Conservation (phyloP, 2,329 filamentous ascomycete species). For the Mycocentrospora acerina region DNA sequence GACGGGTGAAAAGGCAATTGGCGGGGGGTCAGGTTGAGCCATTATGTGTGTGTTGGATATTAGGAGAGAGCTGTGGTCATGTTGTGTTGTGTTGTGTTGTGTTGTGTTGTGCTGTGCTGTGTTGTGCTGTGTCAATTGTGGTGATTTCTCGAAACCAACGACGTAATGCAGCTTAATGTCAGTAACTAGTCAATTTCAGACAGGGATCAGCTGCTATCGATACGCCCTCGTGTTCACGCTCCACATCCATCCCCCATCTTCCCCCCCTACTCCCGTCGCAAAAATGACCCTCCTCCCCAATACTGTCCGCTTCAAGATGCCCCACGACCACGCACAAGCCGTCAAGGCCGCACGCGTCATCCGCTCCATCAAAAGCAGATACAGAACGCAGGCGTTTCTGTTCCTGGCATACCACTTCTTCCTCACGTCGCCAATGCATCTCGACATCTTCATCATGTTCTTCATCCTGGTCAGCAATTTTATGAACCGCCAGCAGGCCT, state of each 20-base stretch:
- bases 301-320: slow-evolving; percentile 14
- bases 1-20: too few relatives aligned
- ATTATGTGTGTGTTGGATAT: neutral
- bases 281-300: slow-evolving; percentile 17
- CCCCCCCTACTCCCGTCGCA: neutral
- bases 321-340: slow-evolving; percentile 18
- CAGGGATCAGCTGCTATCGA: slow-evolving; percentile 1
- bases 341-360: slow-evolving; percentile 26
- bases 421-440: slow-evolving; percentile 29
- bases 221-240: too few relatives aligned
- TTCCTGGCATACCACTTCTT: slow-evolving; percentile 40
- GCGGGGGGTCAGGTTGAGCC: neutral
- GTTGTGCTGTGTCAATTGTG: too few relatives aligned
- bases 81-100: too few relatives aligned
- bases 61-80: too few relatives aligned
- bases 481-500: slow-evolving; percentile 35
- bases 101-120: too few relatives aligned
- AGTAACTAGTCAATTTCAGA: too few relatives aligned
- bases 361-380: slow-evolving; percentile 31
- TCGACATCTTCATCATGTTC: slow-evolving; percentile 37
- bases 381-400: slow-evolving; percentile 33
- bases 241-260: neutral
- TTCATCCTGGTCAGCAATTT: slow-evolving; percentile 41
- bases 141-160: too few relatives aligned
- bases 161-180: too few relatives aligned